A percentile compares a stretch with the other conserved stretches of the same genome.
phyloP scores from a whole-genome alignment of 192 early-diverging fungal genomes.

The Diversispora epigaea region DNA sequence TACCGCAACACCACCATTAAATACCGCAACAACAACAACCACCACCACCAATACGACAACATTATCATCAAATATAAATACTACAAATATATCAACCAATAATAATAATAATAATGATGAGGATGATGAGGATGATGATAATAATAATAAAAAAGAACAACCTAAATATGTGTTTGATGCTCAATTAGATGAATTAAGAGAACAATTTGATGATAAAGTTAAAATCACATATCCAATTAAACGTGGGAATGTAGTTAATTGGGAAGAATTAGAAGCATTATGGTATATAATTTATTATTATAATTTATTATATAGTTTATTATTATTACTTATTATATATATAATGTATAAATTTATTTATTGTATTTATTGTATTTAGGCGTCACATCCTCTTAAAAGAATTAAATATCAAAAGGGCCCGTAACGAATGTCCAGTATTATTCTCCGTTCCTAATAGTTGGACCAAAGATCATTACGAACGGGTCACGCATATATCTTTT shows the following conservation, averaged over 20 bases:
- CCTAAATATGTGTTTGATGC: slow-evolving; percentile 39
- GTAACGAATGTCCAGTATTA: slow-evolving; percentile 77
- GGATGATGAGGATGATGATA: slow-evolving; percentile 36
- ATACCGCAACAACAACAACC: no score
- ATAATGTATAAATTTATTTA: not conserved
- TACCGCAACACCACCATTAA: no score
- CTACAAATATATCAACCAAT: no score
- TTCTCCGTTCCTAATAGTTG: slow-evolving; percentile 79
- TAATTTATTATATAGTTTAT: slow-evolving; percentile 18
- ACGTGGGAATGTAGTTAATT: slow-evolving; percentile 63
- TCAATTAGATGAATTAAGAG: slow-evolving; percentile 33
- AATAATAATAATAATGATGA: slow-evolving; percentile 9
- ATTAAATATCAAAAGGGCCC: slow-evolving; percentile 68
- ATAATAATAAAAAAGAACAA: slow-evolving; percentile 17
- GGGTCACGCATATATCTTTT: slow-evolving; percentile 85
- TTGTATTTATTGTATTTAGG: slow-evolving; percentile 38
- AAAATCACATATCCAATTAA: slow-evolving; percentile 53
- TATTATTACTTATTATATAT: not conserved
- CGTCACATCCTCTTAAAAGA: slow-evolving; percentile 77
- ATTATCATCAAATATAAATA: no score
- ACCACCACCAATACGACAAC: no score
- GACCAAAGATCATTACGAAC: slow-evolving; percentile 78
- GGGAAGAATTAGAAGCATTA: slow-evolving; percentile 71
- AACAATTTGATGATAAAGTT: slow-evolving; percentile 35
- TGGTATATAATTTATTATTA: slow-evolving; percentile 42